Conservation (phyloP, 2,329 filamentous ascomycete species). For the Penicillium sp. region DNA sequence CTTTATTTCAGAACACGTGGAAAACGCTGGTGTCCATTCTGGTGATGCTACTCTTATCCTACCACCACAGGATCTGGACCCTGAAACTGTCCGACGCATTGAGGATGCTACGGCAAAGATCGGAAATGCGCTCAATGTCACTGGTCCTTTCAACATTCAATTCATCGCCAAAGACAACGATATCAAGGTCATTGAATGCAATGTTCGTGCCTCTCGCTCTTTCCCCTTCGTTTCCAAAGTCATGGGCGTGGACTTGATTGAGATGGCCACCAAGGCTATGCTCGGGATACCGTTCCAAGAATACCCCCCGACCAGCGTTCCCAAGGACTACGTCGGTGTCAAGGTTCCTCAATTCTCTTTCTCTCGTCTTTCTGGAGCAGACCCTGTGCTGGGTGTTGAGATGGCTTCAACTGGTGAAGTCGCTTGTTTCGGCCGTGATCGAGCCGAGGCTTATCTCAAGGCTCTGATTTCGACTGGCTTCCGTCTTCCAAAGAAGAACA, state of each 20-base stretch:
- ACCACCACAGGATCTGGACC: constrained; percentile 87
- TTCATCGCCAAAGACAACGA: constrained; percentile 99
- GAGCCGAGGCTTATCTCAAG: constrained; percentile 97
- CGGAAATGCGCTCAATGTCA: constrained; percentile 87
- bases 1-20: constrained; percentile 97
- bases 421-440: constrained; percentile 90
- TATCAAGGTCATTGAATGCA: constrained; percentile 99
- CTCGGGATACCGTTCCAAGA: constrained; percentile 75
- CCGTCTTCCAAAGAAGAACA: constrained; percentile 91
- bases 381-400: constrained; percentile 94
- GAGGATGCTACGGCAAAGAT: constrained; percentile 96
- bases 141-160: constrained; percentile 97
- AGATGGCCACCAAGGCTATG: constrained; percentile 98
- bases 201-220: constrained; percentile 90
- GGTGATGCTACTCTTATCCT: constrained; percentile 94
- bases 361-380: constrained; percentile 90
- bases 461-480: constrained; percentile 93
- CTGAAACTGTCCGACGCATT: constrained; percentile 83
- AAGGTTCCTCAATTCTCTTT: constrained; percentile 99
- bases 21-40: constrained; percentile 97
- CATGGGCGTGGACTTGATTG: constrained; percentile 95
- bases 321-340: constrained; percentile 82
- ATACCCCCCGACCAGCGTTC: constrained; percentile 74
- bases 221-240: constrained; percentile 99
- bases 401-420: constrained; percentile 99